Evolutionary conservation across 805 yeast genomes (phyloP), one percentile per base, ranked within the genome.

Genomic region (Pichia paraexigua): DNA sequence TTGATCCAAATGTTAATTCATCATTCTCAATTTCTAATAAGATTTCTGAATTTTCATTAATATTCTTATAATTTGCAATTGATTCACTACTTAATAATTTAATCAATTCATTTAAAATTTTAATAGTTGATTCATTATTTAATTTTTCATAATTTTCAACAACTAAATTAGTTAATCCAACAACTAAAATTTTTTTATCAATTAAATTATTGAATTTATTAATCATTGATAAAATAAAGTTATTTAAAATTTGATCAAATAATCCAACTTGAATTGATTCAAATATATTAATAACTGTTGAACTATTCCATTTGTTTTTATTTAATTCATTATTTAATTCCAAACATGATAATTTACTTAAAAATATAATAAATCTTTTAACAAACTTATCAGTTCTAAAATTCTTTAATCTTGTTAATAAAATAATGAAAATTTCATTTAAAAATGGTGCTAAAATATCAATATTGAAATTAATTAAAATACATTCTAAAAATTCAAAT

Each of bases 301-400:
- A 49, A 1, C 71, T 63, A 35, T 57, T 57, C 54, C 69, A 56
- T 9, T 49, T 40, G 41, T 64, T 63, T 20, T 54, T 60, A 42
- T 61, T 55, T 30, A 64, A 65, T 1, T 68, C 60, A 49, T 67
- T 65, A n/a, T 68, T 60, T 3, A 63, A 50, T 2, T 59, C 53
- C 32, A 60, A 58, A 48, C 57, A 55, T 45, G 61, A 60, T 13
- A 69, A 49, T 17, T 65, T 60, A 44, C 68, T 75, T 12, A 87
- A 60, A 60, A 91, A 87, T 2, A 83, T 70, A 18, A 85, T 77
- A 54, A 92, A 78, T 59, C 83, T 76, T 57, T 85, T 80, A 27
- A 86, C 80, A 64, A 77, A 92, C 64, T 84, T 85, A 50, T 89
- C 96, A 2, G 97, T 89, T 63, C 87, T 78, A 0, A 90, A 79